Percentiles rank a stretch among this genome's conserved stretches.
phyloP scores from a whole-genome alignment of 1,284 basidiomycete species.

The Pseudozyma sp. region DNA sequence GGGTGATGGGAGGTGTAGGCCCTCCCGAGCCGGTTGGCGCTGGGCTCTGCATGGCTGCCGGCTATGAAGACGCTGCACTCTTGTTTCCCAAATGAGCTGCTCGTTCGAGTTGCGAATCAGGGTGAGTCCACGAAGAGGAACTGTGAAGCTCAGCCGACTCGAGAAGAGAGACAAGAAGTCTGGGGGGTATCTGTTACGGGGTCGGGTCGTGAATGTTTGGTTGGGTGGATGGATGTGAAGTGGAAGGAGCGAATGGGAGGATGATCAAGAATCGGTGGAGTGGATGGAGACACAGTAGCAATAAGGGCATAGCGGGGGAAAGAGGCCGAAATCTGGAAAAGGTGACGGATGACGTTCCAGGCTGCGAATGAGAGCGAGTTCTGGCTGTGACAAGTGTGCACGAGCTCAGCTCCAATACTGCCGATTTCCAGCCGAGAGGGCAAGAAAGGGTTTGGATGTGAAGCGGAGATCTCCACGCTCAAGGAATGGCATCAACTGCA shows the following conservation, averaged over 20 bases:
- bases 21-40: constrained; percentile 36
- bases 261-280: neutral
- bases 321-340: neutral
- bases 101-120: no score
- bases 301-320: neutral
- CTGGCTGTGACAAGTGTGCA: neutral
- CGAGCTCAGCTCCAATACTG: neutral
- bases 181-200: no score
- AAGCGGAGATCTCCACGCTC: neutral
- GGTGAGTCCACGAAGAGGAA: neutral
- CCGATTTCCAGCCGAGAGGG: neutral
- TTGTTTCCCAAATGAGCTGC: neutral
- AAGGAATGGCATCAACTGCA: no score
- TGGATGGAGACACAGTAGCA: neutral
- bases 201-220: no score
- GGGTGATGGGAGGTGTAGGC: constrained; percentile 36
- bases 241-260: neutral
- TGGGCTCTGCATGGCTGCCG: constrained; percentile 47
- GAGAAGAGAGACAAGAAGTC: no score
- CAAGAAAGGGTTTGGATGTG: neutral
- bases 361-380: neutral
- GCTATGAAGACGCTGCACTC: neutral
- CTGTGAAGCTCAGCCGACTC: neutral
- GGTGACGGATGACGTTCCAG: neutral
- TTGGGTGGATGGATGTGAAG: neutral